Base-by-base conservation (phyloP, 305 asterid species). In the Petunia hybrid region DNA sequence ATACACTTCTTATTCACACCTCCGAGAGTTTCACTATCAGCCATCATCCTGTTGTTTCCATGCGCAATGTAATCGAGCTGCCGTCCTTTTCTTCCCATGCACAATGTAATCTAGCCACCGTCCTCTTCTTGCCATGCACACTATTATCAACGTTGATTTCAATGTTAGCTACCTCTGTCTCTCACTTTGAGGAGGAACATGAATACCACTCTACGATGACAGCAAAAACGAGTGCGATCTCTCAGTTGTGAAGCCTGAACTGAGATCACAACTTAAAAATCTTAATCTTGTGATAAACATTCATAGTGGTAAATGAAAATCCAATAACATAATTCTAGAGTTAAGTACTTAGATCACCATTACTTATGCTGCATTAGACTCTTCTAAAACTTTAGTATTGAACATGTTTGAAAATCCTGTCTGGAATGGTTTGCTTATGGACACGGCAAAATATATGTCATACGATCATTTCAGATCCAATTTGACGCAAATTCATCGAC, bases 201-300 rank as follows among this genome's bases (percentile, higher is more conserved):
- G 61, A 3, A 46, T 60, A 73, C 45, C 31, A 48, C 4, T 35
- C 12, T 7, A n/a, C 8, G 64, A 74, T 74, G 46, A 39, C 1
- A 3, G 38, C 8, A 22, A 22, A 22, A 22, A 22, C 31, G 31
- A 22, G 31, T 22, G 55, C 22, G 4, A 35, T 8, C 75, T 12
- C 74, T 35, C 16, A 69, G 76, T 69, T 43, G 57, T 69, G 76
- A 69, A 69, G 76, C 22, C 4, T 69, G 40, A 69, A 45, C 55
- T 69, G 8, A 43, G 16, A 16, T 69, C 7, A 4, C 62, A 71
- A 7, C 36, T 45, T 73, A 73, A 63, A 36, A 73, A 73, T 51
- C 51, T 51, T 51, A 36, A 4, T 73, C 51, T 73, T 73, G 63
- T 73, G 3, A 73, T 73, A 35, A 51, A 51, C 35, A 51, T 68